A percentile compares a stretch with the other conserved stretches of the same genome.
phyloP scores from a whole-genome alignment of 2,329 filamentous ascomycete species.

The Penicillium sp. region DNA sequence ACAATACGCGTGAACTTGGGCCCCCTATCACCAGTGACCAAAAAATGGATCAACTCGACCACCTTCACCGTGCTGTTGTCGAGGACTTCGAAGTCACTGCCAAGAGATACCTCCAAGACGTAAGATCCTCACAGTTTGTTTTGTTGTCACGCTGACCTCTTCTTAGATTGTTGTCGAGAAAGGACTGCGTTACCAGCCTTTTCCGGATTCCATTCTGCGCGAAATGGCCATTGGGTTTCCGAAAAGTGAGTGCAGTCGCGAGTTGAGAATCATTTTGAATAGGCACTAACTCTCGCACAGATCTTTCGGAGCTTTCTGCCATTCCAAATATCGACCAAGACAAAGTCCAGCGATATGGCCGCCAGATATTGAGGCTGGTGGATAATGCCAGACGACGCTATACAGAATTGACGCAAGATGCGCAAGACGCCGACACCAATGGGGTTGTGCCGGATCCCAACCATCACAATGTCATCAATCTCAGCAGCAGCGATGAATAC shows the following conservation, averaged over 20 bases:
- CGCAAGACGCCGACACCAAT: slow-evolving; percentile 46
- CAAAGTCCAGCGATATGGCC: slow-evolving; percentile 43
- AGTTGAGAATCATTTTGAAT: background rate
- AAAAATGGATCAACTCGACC: slow-evolving; percentile 40
- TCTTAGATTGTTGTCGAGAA: slow-evolving; percentile 42
- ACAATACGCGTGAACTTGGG: slow-evolving; percentile 32
- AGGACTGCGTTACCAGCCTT: slow-evolving; percentile 43
- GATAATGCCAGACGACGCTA: slow-evolving; percentile 39
- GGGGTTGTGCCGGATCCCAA: slow-evolving; percentile 44
- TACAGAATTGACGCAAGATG: slow-evolving; percentile 42
- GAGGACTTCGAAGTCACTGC: slow-evolving; percentile 47
- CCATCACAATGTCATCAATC: slow-evolving; percentile 44
- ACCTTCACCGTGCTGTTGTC: slow-evolving; percentile 41
- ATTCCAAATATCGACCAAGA: slow-evolving; percentile 43
- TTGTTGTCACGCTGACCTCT: slow-evolving; percentile 3
- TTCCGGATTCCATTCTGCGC: slow-evolving; percentile 44
- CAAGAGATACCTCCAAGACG: slow-evolving; percentile 41
- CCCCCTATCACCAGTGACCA: slow-evolving; percentile 46
- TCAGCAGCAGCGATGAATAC: slow-evolving; percentile 42
- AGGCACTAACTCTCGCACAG: slow-evolving; percentile 22
- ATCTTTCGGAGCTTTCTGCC: slow-evolving; percentile 35
- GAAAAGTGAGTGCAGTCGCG: slow-evolving; percentile 28
- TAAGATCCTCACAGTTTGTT: slow-evolving; percentile 14
- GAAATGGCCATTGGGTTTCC: slow-evolving; percentile 48
- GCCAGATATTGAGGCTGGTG: slow-evolving; percentile 41